A percentile compares a stretch with the other conserved stretches of the same genome.
phyloP scores from a whole-genome alignment of 768 basidiomycete species.

The Harrya chromipes region DNA sequence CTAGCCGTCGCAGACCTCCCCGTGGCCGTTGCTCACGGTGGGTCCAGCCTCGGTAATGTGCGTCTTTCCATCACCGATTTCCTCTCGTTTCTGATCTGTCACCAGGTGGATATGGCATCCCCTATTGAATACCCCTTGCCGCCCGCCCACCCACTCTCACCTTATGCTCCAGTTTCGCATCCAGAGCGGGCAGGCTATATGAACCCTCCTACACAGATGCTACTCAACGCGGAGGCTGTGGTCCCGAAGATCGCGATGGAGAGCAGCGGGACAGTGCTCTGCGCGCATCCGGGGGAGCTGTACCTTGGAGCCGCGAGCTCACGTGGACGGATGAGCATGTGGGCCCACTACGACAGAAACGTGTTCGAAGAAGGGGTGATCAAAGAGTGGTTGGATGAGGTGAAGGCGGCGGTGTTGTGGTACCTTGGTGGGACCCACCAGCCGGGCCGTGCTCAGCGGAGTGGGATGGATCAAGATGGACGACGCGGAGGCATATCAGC shows the following conservation, averaged over 20 bases:
- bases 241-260: conserved; percentile 10
- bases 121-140: conserved; percentile 30
- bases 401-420: conserved; percentile 32
- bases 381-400: conserved; percentile 48
- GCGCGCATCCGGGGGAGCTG: too few relatives aligned
- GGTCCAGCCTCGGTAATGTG: conserved; percentile 32
- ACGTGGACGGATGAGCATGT: conserved; percentile 31
- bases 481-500: too few relatives aligned
- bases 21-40: conserved; percentile 11
- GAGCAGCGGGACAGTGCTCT: too few relatives aligned
- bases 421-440: conserved; percentile 25
- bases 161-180: conserved; percentile 13
- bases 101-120: conserved; percentile 30
- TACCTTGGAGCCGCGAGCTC: too few relatives aligned
- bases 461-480: too few relatives aligned
- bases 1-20: conserved; percentile 8
- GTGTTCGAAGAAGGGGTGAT: conserved; percentile 41
- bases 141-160: conserved; percentile 14
- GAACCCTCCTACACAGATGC: neutral
- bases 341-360: conserved; percentile 42
- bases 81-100: too few relatives aligned
- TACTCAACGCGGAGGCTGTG: neutral
- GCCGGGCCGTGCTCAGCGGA: neutral
- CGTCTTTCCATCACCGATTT: neutral
- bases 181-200: conserved; percentile 7